A percentile compares a stretch with the other conserved stretches of the same genome.
phyloP scores from a whole-genome alignment of 192 early-diverging fungal genomes.

The Backusella morwellensis region DNA sequence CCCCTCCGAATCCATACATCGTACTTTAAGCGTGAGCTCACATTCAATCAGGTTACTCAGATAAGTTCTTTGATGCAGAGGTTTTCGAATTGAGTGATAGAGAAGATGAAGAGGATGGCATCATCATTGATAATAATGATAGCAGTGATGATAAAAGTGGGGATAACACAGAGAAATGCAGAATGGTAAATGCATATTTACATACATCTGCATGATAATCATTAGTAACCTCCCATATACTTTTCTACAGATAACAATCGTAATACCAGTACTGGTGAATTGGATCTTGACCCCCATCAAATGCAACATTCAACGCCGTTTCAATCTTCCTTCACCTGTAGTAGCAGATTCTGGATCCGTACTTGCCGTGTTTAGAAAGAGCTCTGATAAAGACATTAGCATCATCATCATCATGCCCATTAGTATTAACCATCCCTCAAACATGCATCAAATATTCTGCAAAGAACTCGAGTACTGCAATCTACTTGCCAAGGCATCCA shows the following conservation, averaged over 20 bases:
- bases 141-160: slow-evolving; percentile 41
- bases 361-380: slow-evolving; percentile 87
- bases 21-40: background rate
- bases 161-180: slow-evolving; percentile 23
- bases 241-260: background rate
- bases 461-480: slow-evolving; percentile 92
- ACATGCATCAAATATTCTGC: slow-evolving; percentile 85
- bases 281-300: background rate
- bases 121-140: slow-evolving; percentile 41
- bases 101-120: slow-evolving; percentile 49
- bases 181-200: slow-evolving; percentile 11
- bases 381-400: slow-evolving; percentile 92
- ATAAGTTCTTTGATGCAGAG: slow-evolving; percentile 72
- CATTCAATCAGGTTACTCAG: slow-evolving; percentile 32
- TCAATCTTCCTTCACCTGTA: slow-evolving; percentile 69
- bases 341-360: slow-evolving; percentile 80
- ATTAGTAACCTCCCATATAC: no score
- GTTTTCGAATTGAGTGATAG: slow-evolving; percentile 50
- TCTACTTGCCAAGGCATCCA: slow-evolving; percentile 75
- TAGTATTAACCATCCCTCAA: slow-evolving; percentile 92
- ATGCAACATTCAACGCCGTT: slow-evolving; percentile 50
- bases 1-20: background rate
- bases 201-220: background rate
- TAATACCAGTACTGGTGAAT: background rate
- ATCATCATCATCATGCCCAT: slow-evolving; percentile 97